phyloP scores from a whole-genome alignment of 805 yeast species.

The Sugiyamaella floridensis region DNA sequence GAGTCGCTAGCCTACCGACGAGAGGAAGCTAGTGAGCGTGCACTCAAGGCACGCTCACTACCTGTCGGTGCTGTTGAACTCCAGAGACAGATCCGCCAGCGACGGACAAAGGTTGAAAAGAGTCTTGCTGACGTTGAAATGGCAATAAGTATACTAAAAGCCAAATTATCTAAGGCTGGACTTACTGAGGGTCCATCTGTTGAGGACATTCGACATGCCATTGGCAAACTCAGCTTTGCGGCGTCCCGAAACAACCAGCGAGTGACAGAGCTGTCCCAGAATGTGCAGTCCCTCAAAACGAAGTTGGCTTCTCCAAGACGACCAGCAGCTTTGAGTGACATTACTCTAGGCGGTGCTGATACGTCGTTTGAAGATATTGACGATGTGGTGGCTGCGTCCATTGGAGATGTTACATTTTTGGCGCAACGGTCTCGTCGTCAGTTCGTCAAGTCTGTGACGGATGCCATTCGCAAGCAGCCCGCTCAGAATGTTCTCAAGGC shows the following conservation, averaged over 20 bases:
- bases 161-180: slow-evolving; percentile 7
- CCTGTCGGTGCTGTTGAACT: slow-evolving; percentile 19
- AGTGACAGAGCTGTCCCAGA: slow-evolving; percentile 2
- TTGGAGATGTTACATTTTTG: neutral
- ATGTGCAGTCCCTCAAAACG: neutral
- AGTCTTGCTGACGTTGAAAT: slow-evolving; percentile 9
- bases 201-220: slow-evolving; percentile 11
- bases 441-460: neutral
- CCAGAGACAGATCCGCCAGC: slow-evolving; percentile 12
- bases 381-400: neutral
- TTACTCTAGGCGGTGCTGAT: neutral
- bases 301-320: neutral
- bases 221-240: slow-evolving; percentile 7
- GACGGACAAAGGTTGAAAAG: slow-evolving; percentile 7
- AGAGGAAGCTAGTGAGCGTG: slow-evolving; percentile 11
- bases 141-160: slow-evolving; percentile 12
- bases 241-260: slow-evolving; percentile 6
- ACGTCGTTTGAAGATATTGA: neutral
- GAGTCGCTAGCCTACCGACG: slow-evolving; percentile 8
- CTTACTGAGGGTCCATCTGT: slow-evolving; percentile 10
- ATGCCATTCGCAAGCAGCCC: neutral
- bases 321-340: neutral
- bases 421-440: neutral
- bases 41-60: slow-evolving; percentile 10
- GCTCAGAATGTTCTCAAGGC: neutral